Evolutionary conservation across 768 basidiomycete genomes (phyloP).

Genomic region (Piloderma croceum): DNA sequence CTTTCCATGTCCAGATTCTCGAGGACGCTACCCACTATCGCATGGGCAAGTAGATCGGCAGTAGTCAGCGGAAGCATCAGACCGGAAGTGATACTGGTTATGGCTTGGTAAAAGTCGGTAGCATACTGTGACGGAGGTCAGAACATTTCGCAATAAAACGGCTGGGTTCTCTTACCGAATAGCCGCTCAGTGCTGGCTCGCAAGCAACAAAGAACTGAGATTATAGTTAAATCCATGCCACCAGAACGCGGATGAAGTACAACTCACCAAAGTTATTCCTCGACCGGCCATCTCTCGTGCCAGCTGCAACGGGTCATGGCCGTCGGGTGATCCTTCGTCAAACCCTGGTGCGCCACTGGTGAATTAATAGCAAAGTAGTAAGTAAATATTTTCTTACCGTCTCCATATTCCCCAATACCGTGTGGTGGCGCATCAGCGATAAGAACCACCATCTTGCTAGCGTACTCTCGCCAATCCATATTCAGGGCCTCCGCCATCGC

Average conservation of each 20-base stretch:
- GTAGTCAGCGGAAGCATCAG: conserved; percentile 95
- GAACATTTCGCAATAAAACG: conserved; percentile 1
- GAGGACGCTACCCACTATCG: conserved; percentile 93
- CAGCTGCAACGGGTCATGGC: conserved; percentile 82
- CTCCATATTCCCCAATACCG: conserved; percentile 95
- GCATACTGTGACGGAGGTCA: conserved; percentile 54
- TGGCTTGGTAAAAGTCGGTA: conserved; percentile 91
- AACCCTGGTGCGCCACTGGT: conserved; percentile 51
- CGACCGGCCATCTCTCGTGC: conserved; percentile 85
- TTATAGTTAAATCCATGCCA: conserved; percentile 8
- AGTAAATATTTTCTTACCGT: conserved; percentile 52
- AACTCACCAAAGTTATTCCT: conserved; percentile 83
- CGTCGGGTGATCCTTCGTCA: conserved; percentile 91
- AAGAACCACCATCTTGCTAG: conserved; percentile 94
- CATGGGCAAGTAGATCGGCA: conserved; percentile 89
- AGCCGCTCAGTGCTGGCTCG: conserved; percentile 91
- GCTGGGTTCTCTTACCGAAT: conserved; percentile 52
- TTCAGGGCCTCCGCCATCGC: conserved; percentile 80
- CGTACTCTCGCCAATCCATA: conserved; percentile 85
- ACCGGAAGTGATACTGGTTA: conserved; percentile 89
- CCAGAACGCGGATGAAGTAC: conserved; percentile 2
- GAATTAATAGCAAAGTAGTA: not conserved
- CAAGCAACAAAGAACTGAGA: conserved; percentile 96
- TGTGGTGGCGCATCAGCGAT: conserved; percentile 98
- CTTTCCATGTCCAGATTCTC: conserved; percentile 99